Percentiles rank a stretch among this genome's conserved stretches.
phyloP scores from a whole-genome alignment of 306 rosid species.

The Prinsepia uniflora region DNA sequence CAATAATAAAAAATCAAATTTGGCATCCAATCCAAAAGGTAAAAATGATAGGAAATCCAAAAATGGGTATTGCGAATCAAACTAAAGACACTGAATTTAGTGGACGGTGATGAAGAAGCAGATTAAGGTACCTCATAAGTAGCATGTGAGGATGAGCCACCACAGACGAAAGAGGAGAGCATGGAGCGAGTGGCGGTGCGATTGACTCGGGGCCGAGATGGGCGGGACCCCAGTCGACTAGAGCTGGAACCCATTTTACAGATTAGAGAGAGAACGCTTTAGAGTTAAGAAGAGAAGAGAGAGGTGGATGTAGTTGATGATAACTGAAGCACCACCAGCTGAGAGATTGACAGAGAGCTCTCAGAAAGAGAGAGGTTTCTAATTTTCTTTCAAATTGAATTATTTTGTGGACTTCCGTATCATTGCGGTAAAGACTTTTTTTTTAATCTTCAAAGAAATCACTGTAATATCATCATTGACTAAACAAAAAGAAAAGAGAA shows the following conservation, averaged over 20 bases:
- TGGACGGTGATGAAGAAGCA: not conserved
- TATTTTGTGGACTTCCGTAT: conserved; percentile 24
- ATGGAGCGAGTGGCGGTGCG: conserved; percentile 51
- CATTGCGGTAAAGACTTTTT: conserved; percentile 11
- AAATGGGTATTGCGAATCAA: conserved; percentile 12
- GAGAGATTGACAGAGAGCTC: not conserved
- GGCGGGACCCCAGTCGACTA: conserved; percentile 62
- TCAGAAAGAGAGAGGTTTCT: not conserved
- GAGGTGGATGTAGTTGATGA: conserved; percentile 7
- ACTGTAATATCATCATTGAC: not conserved
- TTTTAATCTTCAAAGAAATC: not conserved
- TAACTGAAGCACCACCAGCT: conserved; percentile 46
- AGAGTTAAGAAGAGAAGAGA: not conserved
- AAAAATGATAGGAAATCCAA: conserved; percentile 8
- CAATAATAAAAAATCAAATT: conserved; percentile 13
- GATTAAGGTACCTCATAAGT: conserved; percentile 43
- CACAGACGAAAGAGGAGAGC: conserved; percentile 64
- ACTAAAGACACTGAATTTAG: not conserved
- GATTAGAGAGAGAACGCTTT: conserved; percentile 6
- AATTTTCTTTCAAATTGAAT: conserved; percentile 29
- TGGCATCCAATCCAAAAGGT: conserved; percentile 17
- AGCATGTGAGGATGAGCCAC: conserved; percentile 67
- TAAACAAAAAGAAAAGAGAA: no score
- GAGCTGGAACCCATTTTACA: conserved; percentile 62
- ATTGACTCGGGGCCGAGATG: conserved; percentile 49